Conservation (phyloP, 108 stramenopile species). For the Chaetoceros muelleri region DNA sequence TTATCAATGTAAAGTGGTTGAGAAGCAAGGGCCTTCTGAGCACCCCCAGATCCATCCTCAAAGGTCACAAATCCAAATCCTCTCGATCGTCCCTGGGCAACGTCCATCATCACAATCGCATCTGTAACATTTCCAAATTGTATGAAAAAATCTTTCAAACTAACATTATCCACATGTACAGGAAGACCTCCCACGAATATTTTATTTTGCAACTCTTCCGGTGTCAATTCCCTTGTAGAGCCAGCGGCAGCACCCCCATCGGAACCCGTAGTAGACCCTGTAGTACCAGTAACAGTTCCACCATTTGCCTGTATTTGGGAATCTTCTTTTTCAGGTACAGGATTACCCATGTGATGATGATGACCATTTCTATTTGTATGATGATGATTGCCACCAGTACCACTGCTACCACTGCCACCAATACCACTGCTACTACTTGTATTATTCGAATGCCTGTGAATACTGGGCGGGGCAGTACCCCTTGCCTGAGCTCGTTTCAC, state of each 20-base stretch:
- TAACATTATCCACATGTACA: constrained; percentile 63
- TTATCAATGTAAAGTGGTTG: constrained; percentile 71
- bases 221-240: constrained; percentile 37
- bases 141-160: constrained; percentile 65
- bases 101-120: constrained; percentile 68
- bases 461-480: constrained; percentile 73
- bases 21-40: constrained; percentile 58
- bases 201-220: constrained; percentile 56
- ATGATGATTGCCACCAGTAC: not conserved
- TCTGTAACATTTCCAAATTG: constrained; percentile 66
- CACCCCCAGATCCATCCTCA: constrained; percentile 59
- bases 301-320: constrained; percentile 14
- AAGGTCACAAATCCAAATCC: constrained; percentile 94
- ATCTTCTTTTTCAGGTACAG: too few species aligned
- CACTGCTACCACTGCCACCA: constrained; percentile 4
- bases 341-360: too few species aligned
- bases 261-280: constrained; percentile 2
- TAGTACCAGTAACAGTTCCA: not conserved
- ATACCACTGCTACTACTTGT: too few species aligned
- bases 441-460: constrained; percentile 55
- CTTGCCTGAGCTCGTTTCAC: constrained; percentile 85
- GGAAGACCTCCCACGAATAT: constrained; percentile 64
- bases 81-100: constrained; percentile 58
- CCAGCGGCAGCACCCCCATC: not conserved
- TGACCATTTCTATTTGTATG: not conserved